Conservation (phyloP, 768 basidiomycete species). For the Lactarius indigo region DNA sequence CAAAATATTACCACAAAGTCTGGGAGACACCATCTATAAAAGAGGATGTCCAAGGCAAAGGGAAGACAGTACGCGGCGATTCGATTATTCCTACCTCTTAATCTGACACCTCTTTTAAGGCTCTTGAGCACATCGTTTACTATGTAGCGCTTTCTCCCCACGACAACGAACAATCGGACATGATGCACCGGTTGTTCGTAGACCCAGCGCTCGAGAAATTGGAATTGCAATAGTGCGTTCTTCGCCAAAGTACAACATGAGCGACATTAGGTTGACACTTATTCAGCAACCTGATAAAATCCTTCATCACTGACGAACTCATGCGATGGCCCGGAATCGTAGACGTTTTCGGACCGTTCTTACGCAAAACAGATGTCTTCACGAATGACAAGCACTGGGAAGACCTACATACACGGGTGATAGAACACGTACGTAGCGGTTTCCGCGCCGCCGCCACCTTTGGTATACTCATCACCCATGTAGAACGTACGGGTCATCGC, state of each 20-base stretch:
- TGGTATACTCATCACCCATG: background rate
- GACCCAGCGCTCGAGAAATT: conserved; percentile 79
- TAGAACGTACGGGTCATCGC: conserved; percentile 96
- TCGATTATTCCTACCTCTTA: conserved; percentile 1
- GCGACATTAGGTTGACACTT: conserved; percentile 24
- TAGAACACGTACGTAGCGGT: conserved; percentile 81
- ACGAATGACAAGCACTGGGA: conserved; percentile 80
- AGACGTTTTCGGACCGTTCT: conserved; percentile 77
- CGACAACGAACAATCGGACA: conserved; percentile 96
- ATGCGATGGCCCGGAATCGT: conserved; percentile 98
- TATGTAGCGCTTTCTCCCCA: conserved; percentile 92
- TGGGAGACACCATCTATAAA: conserved; percentile 97
- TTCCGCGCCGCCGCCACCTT: background rate
- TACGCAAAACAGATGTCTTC: conserved; percentile 82
- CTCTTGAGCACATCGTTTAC: conserved; percentile 91
- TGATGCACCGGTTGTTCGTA: conserved; percentile 81
- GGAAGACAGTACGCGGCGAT: conserved; percentile 51
- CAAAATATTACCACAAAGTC: conserved; percentile 93
- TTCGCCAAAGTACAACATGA: background rate
- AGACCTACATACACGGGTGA: conserved; percentile 90
- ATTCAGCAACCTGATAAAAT: conserved; percentile 87
- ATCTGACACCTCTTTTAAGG: conserved; percentile 43
- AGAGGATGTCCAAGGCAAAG: conserved; percentile 69
- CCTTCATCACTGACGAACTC: conserved; percentile 87
- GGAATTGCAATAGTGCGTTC: conserved; percentile 73